Evolutionary conservation across 257 asterid genomes (phyloP), one percentile per base, ranked within the genome.

Genomic region (Craterostigma plantagineum): DNA sequence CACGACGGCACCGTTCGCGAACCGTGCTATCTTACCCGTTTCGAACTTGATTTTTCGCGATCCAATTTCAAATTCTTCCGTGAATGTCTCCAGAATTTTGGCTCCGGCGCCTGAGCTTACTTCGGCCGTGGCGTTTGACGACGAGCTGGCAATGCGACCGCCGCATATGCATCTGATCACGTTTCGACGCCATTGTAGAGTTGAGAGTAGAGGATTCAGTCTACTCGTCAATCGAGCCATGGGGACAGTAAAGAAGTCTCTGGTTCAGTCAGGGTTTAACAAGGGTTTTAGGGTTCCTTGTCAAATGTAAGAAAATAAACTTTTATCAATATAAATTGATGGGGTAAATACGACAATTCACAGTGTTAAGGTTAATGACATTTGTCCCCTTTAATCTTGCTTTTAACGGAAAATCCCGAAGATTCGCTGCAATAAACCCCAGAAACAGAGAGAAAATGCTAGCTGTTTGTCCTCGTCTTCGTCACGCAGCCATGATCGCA

Each of bases 11-110:
- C 92, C 95, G 43, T 79, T 87, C 0, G 98, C 90, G 49, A 79
- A 87, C 48, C 92, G 73, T 27, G 93, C 98, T n/a, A 83, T 46
- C 55, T 77, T 82, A 18, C 98, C 95, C 5, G 93, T 87, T 60
- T 87, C 93, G 38, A 87, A 59, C 42, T 64, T 62, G 46, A 76
- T 64, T 59, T 55, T 58, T 11, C 66, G 67, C 40, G 85, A 63
- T 12, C 98, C 95, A 9, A 82, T 66, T 38, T 87, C 95, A 39
- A 79, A 82, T 36, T 82, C 95, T 57, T 87, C 98, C 2, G 70
- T 33, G 46, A 82, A 82, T 9, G 83, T 69, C 57, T 87, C 95
- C 0, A 82, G 80, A 46, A 76, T 14, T 51, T 87, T 87, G 30
- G 53, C 36, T n/a, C 42, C 14, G 10, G 74, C 46, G 17, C 60